Percentiles rank a stretch among this genome's conserved stretches.
Conservation (phyloP, 2,329 filamentous ascomycete species). For the Nemania serpens region DNA sequence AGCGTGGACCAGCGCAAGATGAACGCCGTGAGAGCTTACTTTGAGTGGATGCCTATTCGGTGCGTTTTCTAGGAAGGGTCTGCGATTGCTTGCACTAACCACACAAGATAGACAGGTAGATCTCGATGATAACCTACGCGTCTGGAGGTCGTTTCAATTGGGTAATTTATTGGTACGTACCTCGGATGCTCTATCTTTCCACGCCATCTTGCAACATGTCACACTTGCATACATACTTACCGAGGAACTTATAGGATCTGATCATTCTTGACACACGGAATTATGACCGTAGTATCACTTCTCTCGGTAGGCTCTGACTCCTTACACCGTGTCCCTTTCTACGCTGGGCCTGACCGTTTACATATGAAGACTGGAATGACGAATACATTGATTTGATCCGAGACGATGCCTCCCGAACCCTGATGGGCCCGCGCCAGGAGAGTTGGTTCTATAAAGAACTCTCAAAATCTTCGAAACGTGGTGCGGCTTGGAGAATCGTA, state of each 20-base stretch:
- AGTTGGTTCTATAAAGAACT: slow-evolving; percentile 72
- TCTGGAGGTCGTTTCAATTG: slow-evolving; percentile 70
- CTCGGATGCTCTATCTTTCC: too few relatives aligned
- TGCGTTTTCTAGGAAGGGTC: slow-evolving; percentile 27
- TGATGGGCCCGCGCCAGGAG: slow-evolving; percentile 76
- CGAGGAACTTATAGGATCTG: slow-evolving; percentile 51
- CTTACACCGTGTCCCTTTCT: background rate
- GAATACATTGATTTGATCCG: slow-evolving; percentile 65
- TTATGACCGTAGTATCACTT: slow-evolving; percentile 69
- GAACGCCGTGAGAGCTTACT: slow-evolving; percentile 73
- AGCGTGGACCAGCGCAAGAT: slow-evolving; percentile 74
- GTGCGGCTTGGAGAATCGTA: slow-evolving; percentile 71
- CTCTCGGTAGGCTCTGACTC: slow-evolving; percentile 37
- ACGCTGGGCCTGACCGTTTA: slow-evolving; percentile 28
- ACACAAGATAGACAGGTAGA: slow-evolving; percentile 58
- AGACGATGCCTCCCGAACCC: slow-evolving; percentile 67
- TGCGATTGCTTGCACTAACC: slow-evolving; percentile 35
- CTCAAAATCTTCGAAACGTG: slow-evolving; percentile 62
- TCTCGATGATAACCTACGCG: slow-evolving; percentile 70
- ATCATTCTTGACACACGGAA: slow-evolving; percentile 72
- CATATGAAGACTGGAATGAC: slow-evolving; percentile 60
- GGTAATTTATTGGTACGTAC: slow-evolving; percentile 58
- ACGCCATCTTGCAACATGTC: background rate
- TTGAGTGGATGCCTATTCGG: slow-evolving; percentile 67
- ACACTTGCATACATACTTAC: slow-evolving; percentile 58